phyloP scores from a whole-genome alignment of 2,329 filamentous ascomycete genomes.

The Alternaria consortialis region DNA sequence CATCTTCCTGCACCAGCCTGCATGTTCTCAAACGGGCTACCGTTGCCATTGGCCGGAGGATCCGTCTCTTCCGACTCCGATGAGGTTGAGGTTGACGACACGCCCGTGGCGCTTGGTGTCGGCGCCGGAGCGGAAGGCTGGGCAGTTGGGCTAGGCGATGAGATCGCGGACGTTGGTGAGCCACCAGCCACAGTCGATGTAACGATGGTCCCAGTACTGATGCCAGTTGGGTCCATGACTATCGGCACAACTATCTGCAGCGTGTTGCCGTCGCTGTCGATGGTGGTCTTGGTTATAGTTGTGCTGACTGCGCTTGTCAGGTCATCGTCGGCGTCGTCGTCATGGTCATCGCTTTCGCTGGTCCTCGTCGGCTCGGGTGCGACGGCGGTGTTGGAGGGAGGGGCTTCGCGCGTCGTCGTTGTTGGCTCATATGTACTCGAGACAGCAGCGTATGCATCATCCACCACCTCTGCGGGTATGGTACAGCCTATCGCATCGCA shows the following conservation, averaged over 20 bases:
- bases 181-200: conserved; percentile 30
- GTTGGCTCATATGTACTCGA: conserved; percentile 11
- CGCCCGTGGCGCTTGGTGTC: conserved; percentile 1
- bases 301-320: conserved; percentile 29
- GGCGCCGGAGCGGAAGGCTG: conserved; percentile 14
- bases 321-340: conserved; percentile 3
- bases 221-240: conserved; percentile 30
- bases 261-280: conserved; percentile 32
- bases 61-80: conserved; percentile 17
- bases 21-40: conserved; percentile 41
- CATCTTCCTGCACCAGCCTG: conserved; percentile 29
- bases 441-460: conserved; percentile 29
- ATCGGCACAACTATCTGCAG: conserved; percentile 35
- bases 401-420: conserved; percentile 7
- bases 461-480: conserved; percentile 32
- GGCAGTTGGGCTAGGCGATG: conserved; percentile 18
- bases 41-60: conserved; percentile 27
- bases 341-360: conserved; percentile 3
- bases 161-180: conserved; percentile 3
- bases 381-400: conserved; percentile 10
- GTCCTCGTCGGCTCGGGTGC: conserved; percentile 12
- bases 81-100: not conserved
- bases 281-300: conserved; percentile 29
- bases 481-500: conserved; percentile 26
- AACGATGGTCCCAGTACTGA: conserved; percentile 29